Percentiles rank a stretch among this genome's conserved stretches.
Conservation (phyloP, 345 rosid species). For the Erodium maritimum region DNA sequence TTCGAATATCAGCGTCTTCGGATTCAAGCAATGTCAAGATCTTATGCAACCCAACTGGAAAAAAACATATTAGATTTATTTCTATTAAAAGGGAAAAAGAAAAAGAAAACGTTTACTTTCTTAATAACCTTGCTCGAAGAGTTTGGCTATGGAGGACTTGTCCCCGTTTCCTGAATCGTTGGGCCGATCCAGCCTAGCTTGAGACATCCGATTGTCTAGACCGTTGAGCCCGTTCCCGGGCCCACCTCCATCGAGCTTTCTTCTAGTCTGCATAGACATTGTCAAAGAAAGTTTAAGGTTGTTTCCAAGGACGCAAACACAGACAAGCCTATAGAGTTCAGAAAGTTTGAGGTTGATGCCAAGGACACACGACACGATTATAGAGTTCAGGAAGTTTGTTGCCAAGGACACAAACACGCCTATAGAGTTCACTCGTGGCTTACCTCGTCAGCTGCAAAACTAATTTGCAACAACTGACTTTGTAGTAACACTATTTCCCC, state of each 20-base stretch:
- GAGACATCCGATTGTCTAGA: constrained; percentile 43
- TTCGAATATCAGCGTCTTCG: constrained; percentile 83
- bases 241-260: constrained; percentile 48
- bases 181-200: constrained; percentile 43
- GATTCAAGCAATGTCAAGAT: constrained; percentile 92
- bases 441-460: constrained; percentile 95
- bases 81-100: neutral
- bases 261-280: constrained; percentile 41
- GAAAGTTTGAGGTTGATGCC: neutral
- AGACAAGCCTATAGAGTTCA: neutral
- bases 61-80: neutral
- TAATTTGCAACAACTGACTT: constrained; percentile 76
- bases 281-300: neutral
- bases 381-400: too few species aligned
- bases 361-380: neutral
- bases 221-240: constrained; percentile 36
- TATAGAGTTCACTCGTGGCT: neutral
- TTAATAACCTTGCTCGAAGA: constrained; percentile 81
- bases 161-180: constrained; percentile 58
- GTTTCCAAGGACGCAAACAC: too few species aligned
- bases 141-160: constrained; percentile 74
- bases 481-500: constrained; percentile 58
- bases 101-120: neutral
- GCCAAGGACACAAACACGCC: constrained; percentile 1
- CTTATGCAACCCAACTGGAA: constrained; percentile 91